Base-by-base conservation (phyloP, 1,139 yeast species). In the Lodderomyces metapsilosis region DNA sequence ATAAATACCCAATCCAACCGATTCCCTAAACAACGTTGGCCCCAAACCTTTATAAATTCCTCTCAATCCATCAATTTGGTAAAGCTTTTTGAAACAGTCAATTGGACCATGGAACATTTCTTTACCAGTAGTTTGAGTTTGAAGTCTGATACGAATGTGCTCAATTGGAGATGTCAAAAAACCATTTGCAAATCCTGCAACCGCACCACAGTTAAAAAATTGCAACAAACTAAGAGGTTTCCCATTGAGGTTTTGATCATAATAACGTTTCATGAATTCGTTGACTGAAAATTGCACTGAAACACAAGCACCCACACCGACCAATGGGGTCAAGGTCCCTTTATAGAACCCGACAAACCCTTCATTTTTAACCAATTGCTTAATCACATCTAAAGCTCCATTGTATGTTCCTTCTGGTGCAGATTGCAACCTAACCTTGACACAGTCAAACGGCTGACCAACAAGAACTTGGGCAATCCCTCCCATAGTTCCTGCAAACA, bases 371-470 rank as follows among this genome's bases (percentile, higher is more conserved):
- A 89, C 42, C 42, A 91, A 70, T 53, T 80, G 77, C 54, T 76
- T 77, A 32, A 88, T 81, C 5, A 88, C 96, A 53, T 88, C 95
- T 39, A 79, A 56, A 0, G 96, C 84, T 4, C 89, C 88, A 11
- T 67, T 66, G 52, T 87, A 87, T 18, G 82, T 79, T 3, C 94
- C 92, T 37, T 80, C 82, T 1, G 88, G 81, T 1, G 95, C 88
- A 7, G 92, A 83, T 57, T 91, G 97, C 38, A 91, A 71, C 49
- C 98, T 76, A 30, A 91, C 97, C 62, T 89, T 91, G 37, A 94
- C 88, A 9, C 96, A 88, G 61, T 91, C 98, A 56, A 91, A 91
- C 10, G 98, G 98, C 63, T 91, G 97, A 24, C 97, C 97, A n/a
- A 85, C 88, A 37, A 91, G 69, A 11, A 91, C 97, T 65, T 91